phyloP scores from a whole-genome alignment of 2,329 filamentous ascomycete genomes.

The Huntiella abstrusa region DNA sequence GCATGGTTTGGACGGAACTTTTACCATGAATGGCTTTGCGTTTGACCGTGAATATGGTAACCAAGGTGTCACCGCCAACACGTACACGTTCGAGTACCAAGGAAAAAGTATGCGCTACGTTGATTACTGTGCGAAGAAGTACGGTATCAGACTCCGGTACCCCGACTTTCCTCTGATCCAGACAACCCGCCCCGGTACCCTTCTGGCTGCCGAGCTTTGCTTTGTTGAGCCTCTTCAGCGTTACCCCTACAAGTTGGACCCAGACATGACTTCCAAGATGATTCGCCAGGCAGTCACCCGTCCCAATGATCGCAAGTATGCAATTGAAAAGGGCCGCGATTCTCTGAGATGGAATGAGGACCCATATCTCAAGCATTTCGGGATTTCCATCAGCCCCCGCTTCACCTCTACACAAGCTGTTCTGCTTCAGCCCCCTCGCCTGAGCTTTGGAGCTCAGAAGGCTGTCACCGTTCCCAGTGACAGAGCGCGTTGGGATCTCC shows the following conservation, averaged over 20 bases:
- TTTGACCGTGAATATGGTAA: constrained; percentile 26
- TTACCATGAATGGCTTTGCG: constrained; percentile 32
- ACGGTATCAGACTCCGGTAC: constrained; percentile 29
- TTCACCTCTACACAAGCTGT: constrained; percentile 53
- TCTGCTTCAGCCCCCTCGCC: constrained; percentile 47
- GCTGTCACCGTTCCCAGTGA: constrained; percentile 38
- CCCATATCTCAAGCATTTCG: constrained; percentile 51
- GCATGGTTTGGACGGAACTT: constrained; percentile 27
- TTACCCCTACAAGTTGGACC: constrained; percentile 43
- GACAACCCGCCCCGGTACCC: constrained; percentile 29
- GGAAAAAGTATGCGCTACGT: constrained; percentile 26
- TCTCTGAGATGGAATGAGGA: constrained; percentile 53
- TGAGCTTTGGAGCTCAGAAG: constrained; percentile 17
- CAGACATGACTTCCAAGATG: constrained; percentile 58
- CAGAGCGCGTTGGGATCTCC: constrained; percentile 70
- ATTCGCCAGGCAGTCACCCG: constrained; percentile 81
- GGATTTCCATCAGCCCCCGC: constrained; percentile 44
- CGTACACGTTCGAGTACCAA: constrained; percentile 35
- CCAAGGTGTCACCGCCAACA: constrained; percentile 30
- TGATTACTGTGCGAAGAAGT: constrained; percentile 38
- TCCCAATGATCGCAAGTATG: constrained; percentile 45
- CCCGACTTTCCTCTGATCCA: constrained; percentile 37
- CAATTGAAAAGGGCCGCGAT: constrained; percentile 49
- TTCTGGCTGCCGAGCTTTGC: constrained; percentile 45
- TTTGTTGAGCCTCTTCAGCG: constrained; percentile 34